A percentile compares a stretch with the other conserved stretches of the same genome.
Evolutionary conservation across 768 basidiomycete species (phyloP).

Genomic region (Phanerochaete carnosa): DNA sequence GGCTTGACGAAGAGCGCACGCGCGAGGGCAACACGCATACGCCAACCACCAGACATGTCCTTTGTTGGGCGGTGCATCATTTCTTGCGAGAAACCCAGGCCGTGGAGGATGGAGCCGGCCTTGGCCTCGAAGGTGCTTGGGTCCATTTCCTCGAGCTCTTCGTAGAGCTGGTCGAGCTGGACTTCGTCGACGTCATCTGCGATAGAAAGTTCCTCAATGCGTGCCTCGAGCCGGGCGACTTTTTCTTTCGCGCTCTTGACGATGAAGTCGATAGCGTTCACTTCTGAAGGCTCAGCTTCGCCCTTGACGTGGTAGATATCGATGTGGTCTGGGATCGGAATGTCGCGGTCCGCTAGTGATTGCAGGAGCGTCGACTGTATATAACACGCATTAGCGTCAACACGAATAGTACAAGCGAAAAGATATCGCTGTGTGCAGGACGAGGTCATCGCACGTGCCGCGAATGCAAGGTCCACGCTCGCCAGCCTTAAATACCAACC

Average conservation of each 20-base stretch:
- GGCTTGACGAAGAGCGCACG: slow-evolving; percentile 96
- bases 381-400: not conserved
- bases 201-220: slow-evolving; percentile 90
- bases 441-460: too few relatives aligned
- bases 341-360: slow-evolving; percentile 93
- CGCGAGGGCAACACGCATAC: slow-evolving; percentile 97
- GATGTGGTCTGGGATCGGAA: slow-evolving; percentile 91
- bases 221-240: slow-evolving; percentile 88
- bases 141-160: slow-evolving; percentile 96
- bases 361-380: slow-evolving; percentile 94
- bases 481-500: too few relatives aligned
- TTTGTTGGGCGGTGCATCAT: slow-evolving; percentile 98
- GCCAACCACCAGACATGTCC: slow-evolving; percentile 99
- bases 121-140: slow-evolving; percentile 94
- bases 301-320: slow-evolving; percentile 97
- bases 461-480: too few relatives aligned
- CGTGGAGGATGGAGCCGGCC: slow-evolving; percentile 94
- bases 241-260: slow-evolving; percentile 89
- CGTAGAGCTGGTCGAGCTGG: slow-evolving; percentile 86
- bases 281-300: slow-evolving; percentile 92
- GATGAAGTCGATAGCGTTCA: slow-evolving; percentile 97
- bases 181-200: slow-evolving; percentile 86
- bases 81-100: slow-evolving; percentile 83
- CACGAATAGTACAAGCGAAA: slow-evolving; percentile 1
- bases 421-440: not conserved